Base-by-base conservation (phyloP, 1,284 basidiomycete species). In the Apiotrichum veenhuisii region DNA sequence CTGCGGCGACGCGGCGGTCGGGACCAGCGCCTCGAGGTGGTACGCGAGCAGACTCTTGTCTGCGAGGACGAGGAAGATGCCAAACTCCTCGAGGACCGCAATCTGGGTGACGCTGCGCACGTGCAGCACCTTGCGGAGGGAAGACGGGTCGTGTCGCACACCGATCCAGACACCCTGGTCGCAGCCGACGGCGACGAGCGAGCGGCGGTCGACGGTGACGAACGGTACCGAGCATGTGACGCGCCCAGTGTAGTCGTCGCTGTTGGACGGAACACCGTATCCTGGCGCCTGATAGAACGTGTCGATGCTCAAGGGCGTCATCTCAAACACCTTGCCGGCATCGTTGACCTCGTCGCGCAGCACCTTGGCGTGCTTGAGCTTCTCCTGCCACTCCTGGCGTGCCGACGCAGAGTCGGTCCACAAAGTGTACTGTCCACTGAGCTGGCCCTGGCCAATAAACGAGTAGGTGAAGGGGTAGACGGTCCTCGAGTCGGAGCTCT, bases 151-250 rank as follows among this genome's bases (percentile, higher is more conserved):
- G 66, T 90, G 87, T 33, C 90, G 83, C 74, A 96, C 87, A 0
- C 94, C 95, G 63, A 98, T 95, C 91, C 92, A 98, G 2, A 98
- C 90, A 37, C 95, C 95, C 69, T 97, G 91, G 0, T 89, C 87
- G 74, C 93, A 96, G 22, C 94, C 94, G 64, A 97, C 87, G 0
- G 94, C 92, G 20, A 97, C 87, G 18, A 98, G 81, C 2, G 84
- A 83, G 43, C 91, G 84, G 5, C 88, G 86, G 72, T 97, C 91
- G 7, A 84, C 81, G 2, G 91, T 91, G 53, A 82, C 88, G 72
- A 95, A 94, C 4, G 94, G 91, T 25, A 93, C 88, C 0, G 91
- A 93, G 71, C 92, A 96, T 2, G 91, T 93, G 45, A 96, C 91
- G 66, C 88, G 87, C 2, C 91, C 91, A 0, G 91, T 93, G 68